These are phyloP conservation scores for Fusarium sp. DNA, from an alignment of 2,329 filamentous ascomycete species.

Conservation along the genomic window DNA sequence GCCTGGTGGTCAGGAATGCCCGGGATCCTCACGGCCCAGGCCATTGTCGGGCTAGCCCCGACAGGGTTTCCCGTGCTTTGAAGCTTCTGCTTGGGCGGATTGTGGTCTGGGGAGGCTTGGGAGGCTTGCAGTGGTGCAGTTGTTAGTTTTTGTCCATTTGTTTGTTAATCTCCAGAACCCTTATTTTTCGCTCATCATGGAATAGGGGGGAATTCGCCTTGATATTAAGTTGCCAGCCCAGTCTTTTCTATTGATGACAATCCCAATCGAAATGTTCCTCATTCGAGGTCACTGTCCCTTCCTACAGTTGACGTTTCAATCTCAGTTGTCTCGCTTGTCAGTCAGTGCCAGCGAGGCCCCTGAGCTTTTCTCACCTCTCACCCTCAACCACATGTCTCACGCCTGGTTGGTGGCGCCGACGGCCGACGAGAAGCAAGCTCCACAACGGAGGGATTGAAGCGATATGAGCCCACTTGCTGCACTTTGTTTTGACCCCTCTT, in stretches of 20 bases:
- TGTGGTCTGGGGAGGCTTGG: slow-evolving; percentile 18
- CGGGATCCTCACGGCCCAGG: slow-evolving; percentile 23
- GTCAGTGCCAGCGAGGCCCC: background rate
- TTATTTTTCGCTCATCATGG: slow-evolving; percentile 22
- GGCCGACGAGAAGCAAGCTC: slow-evolving; percentile 20
- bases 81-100: slow-evolving; percentile 25
- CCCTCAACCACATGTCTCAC: slow-evolving; percentile 21
- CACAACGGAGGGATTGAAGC: slow-evolving; percentile 19
- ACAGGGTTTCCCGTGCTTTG: slow-evolving; percentile 25
- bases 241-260: slow-evolving; percentile 25
- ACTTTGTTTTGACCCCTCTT: slow-evolving; percentile 26
- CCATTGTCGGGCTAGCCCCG: slow-evolving; percentile 15
- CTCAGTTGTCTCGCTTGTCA: slow-evolving; percentile 14
- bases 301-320: background rate
- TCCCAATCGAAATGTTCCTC: slow-evolving; percentile 19
- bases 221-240: slow-evolving; percentile 13
- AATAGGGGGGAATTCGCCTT: slow-evolving; percentile 31
- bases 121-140: slow-evolving; percentile 7
- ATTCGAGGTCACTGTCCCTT: background rate
- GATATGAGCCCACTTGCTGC: slow-evolving; percentile 31
- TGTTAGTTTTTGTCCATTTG: slow-evolving; percentile 8
- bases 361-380: slow-evolving; percentile 1
- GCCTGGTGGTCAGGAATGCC: slow-evolving; percentile 29
- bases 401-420: slow-evolving; percentile 35
- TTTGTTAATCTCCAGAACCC: slow-evolving; percentile 31